A percentile compares a stretch with the other conserved stretches of the same genome.
These are phyloP conservation scores for Coemansia sp. DNA, from an alignment of 192 early-diverging fungal species.

Conservation along the genomic window DNA sequence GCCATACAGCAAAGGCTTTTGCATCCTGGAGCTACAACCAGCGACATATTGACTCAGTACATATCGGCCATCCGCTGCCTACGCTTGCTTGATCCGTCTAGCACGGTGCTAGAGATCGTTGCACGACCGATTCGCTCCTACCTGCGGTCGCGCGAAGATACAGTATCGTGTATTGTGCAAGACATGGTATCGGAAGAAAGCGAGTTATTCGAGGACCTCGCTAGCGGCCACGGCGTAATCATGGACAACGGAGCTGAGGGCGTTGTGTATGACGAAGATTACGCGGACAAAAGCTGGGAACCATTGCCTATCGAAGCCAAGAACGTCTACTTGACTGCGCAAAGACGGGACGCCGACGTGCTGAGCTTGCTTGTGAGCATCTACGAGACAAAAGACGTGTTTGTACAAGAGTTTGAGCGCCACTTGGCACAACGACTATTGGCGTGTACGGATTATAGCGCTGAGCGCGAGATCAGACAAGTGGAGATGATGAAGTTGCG, in stretches of 20 bases:
- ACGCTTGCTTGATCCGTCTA: conserved; percentile 67
- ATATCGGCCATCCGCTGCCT: conserved; percentile 71
- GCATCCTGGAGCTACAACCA: conserved; percentile 73
- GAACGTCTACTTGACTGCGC: conserved; percentile 22
- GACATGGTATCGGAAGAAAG: conserved; percentile 67
- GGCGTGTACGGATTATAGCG: conserved; percentile 49
- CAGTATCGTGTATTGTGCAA: conserved; percentile 67
- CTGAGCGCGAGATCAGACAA: conserved; percentile 64
- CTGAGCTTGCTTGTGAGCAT: conserved; percentile 68
- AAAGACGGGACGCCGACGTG: conserved; percentile 60
- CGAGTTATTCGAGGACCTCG: conserved; percentile 58
- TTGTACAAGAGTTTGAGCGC: conserved; percentile 71
- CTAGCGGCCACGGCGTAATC: conserved; percentile 12
- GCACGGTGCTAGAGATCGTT: conserved; percentile 65
- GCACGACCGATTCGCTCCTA: conserved; percentile 63
- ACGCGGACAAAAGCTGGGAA: conserved; percentile 59
- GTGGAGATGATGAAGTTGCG: conserved; percentile 75
- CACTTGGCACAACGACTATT: conserved; percentile 62
- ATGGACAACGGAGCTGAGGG: conserved; percentile 29
- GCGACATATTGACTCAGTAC: conserved; percentile 70
- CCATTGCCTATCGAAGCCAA: conserved; percentile 66
- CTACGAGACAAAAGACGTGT: conserved; percentile 69
- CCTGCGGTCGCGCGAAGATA: conserved; percentile 64
- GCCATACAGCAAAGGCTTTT: conserved; percentile 60
- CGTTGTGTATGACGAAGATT: conserved; percentile 59